Evolutionary conservation across 2,329 filamentous ascomycete species (phyloP).

Genomic region (Parastagonospora avenae): DNA sequence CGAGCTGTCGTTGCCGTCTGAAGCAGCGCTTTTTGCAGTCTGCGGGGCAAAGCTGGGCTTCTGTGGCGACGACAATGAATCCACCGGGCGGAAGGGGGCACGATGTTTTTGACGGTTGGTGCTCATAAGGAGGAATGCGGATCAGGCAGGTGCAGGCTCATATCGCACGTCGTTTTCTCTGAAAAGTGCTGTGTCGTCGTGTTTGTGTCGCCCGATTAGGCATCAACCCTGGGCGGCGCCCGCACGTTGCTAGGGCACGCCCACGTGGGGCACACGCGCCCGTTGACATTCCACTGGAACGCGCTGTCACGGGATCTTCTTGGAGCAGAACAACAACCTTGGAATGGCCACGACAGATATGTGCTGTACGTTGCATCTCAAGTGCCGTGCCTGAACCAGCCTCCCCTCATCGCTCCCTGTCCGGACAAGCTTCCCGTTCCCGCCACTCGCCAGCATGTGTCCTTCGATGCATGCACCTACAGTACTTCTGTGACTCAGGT

Average conservation of each 20-base stretch:
- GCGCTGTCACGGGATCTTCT: constrained; percentile 14
- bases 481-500: no score
- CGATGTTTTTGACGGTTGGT: constrained; percentile 34
- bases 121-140: constrained; percentile 25
- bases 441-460: no score
- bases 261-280: constrained; percentile 1
- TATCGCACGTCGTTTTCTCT: background rate
- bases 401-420: no score
- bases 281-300: constrained; percentile 7
- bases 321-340: no score
- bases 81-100: constrained; percentile 39
- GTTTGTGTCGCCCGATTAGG: constrained; percentile 14
- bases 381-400: no score
- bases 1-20: background rate
- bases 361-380: no score
- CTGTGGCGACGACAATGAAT: constrained; percentile 41
- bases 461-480: no score
- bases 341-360: background rate
- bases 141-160: no score
- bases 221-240: constrained; percentile 2
- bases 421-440: no score
- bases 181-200: constrained; percentile 5
- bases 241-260: background rate
- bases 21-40: constrained; percentile 6
- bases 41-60: constrained; percentile 32